Evolutionary conservation across 2,329 filamentous ascomycete species (phyloP), one percentile per base, ranked within the genome.

Genomic region (Aspergillus sp.): DNA sequence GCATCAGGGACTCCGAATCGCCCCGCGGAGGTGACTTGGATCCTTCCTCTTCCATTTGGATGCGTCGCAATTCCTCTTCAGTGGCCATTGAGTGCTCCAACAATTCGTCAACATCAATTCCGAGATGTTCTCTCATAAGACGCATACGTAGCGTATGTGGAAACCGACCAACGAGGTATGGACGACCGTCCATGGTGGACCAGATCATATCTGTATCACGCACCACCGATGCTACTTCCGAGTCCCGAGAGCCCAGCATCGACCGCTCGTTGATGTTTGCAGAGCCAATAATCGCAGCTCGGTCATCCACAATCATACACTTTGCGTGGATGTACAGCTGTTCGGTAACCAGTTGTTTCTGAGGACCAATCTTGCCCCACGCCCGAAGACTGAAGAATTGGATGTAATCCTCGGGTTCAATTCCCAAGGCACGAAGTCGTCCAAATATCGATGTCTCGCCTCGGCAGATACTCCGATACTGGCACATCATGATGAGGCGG

Each of bases 251-350:
- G 8, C 94, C 94, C 55, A 96, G 73, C 90, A 97, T 91, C 6
- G 93, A 97, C 43, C 94, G 86, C 72, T 99, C 94, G 64, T 99
- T 99, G 78, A 99, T 97, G 68, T 99, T 99, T 49, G 94, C 94
- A 43, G 93, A 97, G 16, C 94, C 94, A 62, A 99, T 99, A 55
- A 99, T 85, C 17, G 88, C 93, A 52, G 94, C 84, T 32, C 93
- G 85, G 65, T 99, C 94, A 70, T 99, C 94, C 4, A 96, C 93
- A 51, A 99, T 82, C 79, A 97, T 97, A 60, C 88, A 88, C 74
- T 99, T 99, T 55, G 94, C 94, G 65, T 99, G 94, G 52, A 99
- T 97, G 68, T 99, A 99, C 10, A 99, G 82, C 73, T 97, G 94
- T 70, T 99, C 94, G 0, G 94, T 97, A 3, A 94, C 90, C 35